These are phyloP conservation scores for Pichiaceae sp. DNA, from an alignment of 1,139 yeast species.

Conservation along the genomic window DNA sequence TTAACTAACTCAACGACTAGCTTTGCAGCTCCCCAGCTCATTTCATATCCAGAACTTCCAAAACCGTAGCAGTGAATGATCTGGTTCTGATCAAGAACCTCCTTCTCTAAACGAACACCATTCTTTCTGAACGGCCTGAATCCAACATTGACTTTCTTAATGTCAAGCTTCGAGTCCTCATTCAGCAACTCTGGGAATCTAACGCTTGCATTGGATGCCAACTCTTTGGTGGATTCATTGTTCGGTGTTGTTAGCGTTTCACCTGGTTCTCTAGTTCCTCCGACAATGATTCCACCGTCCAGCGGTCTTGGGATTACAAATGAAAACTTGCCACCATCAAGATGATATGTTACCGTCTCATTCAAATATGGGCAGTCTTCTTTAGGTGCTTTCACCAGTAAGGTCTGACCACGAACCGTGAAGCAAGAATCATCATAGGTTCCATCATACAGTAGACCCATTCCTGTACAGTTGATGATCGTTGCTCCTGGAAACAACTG, in stretches of 20 bases:
- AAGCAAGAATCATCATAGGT: constrained; percentile 54
- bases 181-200: constrained; percentile 45
- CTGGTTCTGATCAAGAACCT: constrained; percentile 20
- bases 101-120: constrained; percentile 44
- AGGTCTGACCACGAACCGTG: constrained; percentile 45
- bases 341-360: constrained; percentile 51
- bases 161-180: constrained; percentile 24
- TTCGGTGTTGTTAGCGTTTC: constrained; percentile 25
- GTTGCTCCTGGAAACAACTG: constrained; percentile 26
- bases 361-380: constrained; percentile 26
- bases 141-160: constrained; percentile 54
- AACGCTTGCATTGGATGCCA: constrained; percentile 35
- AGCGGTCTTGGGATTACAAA: constrained; percentile 51
- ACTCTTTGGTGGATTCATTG: constrained; percentile 36
- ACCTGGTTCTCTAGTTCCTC: constrained; percentile 59
- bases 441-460: constrained; percentile 60
- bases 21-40: constrained; percentile 51
- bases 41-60: constrained; percentile 65
- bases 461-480: constrained; percentile 59
- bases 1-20: constrained; percentile 22
- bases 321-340: constrained; percentile 48
- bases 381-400: constrained; percentile 52
- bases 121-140: constrained; percentile 58
- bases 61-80: constrained; percentile 46
- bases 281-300: constrained; percentile 57